Base-by-base conservation (phyloP, 2,329 filamentous ascomycete species). In the Fusarium clavum region DNA sequence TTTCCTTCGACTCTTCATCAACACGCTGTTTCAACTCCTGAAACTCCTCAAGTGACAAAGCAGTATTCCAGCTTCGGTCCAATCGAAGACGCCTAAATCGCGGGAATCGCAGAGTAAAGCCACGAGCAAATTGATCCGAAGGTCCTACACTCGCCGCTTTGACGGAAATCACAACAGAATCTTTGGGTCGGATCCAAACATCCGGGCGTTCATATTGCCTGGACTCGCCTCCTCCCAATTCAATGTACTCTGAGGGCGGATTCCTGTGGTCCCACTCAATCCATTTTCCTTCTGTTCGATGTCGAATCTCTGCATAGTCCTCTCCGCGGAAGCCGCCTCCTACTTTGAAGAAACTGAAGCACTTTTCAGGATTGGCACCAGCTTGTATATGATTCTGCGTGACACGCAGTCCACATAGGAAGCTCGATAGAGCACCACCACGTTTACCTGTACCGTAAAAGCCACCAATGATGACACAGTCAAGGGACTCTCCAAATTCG, bases 341-440 rank as follows among this genome's bases (percentile, higher is more conserved):
- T 18, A 99, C 96, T 79, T 96, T 98, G 85, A 94, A 97, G 82
- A 99, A 98, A n/a, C 94, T 97, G 74, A 90, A 92, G 76, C 90
- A 97, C 78, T 93, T 94, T 80, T 93, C 91, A 0, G 89, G 86
- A 66, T 90, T 86, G 8, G 83, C 83, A 4, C 87, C 87, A 4
- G 83, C 82, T 38, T 85, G 82, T 34, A 91, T 85, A 32, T 92
- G 87, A 65, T 90, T 88, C 70, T 92, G 88, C 54, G 94, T 90
- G 2, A 91, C 90, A 29, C 93, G 87, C 11, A 99, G 83, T 1
- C 94, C 96, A 76, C 95, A 98, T n/a, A 99, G 79, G 77, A 95
- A 99, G 67, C 91, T 96, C 2, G 94, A 94, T 6, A 98, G 83
- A 3, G 82, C 88, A 43, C 95, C 96, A 51, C 96, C 96, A 49